phyloP scores from a whole-genome alignment of 2,329 filamentous ascomycete species.

The Fusarium udum region DNA sequence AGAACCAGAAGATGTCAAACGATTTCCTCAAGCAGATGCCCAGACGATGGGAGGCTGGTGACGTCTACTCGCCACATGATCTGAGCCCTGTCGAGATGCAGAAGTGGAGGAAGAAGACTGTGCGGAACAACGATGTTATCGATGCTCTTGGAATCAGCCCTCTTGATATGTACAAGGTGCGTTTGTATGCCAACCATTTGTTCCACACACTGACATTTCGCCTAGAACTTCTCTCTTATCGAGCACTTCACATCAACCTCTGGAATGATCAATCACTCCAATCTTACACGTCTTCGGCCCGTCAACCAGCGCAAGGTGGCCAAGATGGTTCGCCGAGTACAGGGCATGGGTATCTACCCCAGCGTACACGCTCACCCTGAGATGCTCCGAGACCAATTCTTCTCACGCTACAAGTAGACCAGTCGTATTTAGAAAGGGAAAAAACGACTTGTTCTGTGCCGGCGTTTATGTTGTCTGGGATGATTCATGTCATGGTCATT shows the following conservation, averaged over 20 bases:
- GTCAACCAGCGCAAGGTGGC: constrained; percentile 94
- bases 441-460: constrained; percentile 8
- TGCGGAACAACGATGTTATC: constrained; percentile 75
- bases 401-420: constrained; percentile 30
- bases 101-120: constrained; percentile 76
- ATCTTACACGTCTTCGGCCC: constrained; percentile 79
- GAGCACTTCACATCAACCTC: constrained; percentile 86
- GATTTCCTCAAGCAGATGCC: constrained; percentile 72
- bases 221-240: constrained; percentile 90
- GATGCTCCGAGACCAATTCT: constrained; percentile 64
- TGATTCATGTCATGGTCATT: constrained; percentile 43
- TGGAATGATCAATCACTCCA: constrained; percentile 84
- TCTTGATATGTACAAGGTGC: constrained; percentile 85
- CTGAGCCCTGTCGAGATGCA: constrained; percentile 78
- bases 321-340: constrained; percentile 87
- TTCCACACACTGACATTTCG: constrained; percentile 1
- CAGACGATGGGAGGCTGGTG: constrained; percentile 78
- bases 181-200: neutral
- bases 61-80: constrained; percentile 92
- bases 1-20: constrained; percentile 53
- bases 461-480: constrained; percentile 28
- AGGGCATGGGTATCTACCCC: constrained; percentile 92
- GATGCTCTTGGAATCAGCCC: constrained; percentile 84
- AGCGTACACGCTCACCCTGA: constrained; percentile 91
- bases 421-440: neutral